These are phyloP conservation scores for Acacia acuminata DNA, from an alignment of 306 rosid genomes.

Conservation along the genomic window DNA sequence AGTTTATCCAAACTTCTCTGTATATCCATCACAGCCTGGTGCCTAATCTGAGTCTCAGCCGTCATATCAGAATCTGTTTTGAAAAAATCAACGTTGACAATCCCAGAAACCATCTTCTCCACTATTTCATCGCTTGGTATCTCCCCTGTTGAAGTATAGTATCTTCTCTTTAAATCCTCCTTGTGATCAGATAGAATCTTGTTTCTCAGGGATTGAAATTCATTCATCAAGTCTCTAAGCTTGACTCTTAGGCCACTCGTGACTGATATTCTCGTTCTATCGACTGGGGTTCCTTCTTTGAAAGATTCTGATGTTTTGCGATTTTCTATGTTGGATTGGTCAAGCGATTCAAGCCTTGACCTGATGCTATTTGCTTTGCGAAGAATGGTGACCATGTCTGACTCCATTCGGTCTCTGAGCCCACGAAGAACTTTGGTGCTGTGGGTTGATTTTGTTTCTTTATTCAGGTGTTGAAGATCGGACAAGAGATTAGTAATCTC, in stretches of 20 bases:
- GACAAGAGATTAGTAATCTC: slow-evolving; percentile 90
- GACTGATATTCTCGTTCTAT: slow-evolving; percentile 68
- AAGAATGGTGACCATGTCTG: slow-evolving; percentile 73
- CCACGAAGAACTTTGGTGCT: slow-evolving; percentile 84
- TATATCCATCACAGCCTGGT: slow-evolving; percentile 79
- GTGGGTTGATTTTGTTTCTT: slow-evolving; percentile 80
- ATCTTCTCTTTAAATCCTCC: slow-evolving; percentile 81
- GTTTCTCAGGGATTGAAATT: slow-evolving; percentile 72
- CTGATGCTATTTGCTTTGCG: slow-evolving; percentile 70
- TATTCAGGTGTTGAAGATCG: slow-evolving; percentile 73
- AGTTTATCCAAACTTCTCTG: slow-evolving; percentile 89
- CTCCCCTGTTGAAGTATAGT: slow-evolving; percentile 58
- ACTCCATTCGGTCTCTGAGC: slow-evolving; percentile 77
- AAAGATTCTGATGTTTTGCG: slow-evolving; percentile 52
- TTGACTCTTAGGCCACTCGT: slow-evolving; percentile 80
- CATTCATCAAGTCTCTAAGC: slow-evolving; percentile 74
- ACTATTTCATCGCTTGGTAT: slow-evolving; percentile 69
- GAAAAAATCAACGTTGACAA: slow-evolving; percentile 57
- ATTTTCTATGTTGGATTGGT: slow-evolving; percentile 60
- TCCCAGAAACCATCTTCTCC: slow-evolving; percentile 69
- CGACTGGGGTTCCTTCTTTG: slow-evolving; percentile 60
- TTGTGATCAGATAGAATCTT: slow-evolving; percentile 68
- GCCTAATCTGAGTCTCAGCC: slow-evolving; percentile 56
- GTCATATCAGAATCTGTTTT: slow-evolving; percentile 61
- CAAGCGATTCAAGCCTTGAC: slow-evolving; percentile 62